Base-by-base conservation (phyloP, 2,329 filamentous ascomycete genomes). In the Penicillium sp. region DNA sequence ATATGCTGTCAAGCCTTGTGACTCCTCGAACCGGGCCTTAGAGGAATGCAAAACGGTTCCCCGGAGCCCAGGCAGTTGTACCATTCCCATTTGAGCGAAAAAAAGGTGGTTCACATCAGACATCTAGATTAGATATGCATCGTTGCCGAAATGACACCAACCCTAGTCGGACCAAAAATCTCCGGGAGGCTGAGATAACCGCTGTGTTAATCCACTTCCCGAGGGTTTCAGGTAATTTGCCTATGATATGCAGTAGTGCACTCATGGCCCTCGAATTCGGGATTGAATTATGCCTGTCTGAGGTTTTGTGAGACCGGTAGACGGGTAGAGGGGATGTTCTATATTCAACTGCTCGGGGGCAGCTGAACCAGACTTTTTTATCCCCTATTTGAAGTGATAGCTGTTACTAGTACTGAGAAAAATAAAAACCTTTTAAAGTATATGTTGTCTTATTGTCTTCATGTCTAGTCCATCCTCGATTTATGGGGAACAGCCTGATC, bases 91-190 rank as follows among this genome's bases (percentile, higher is more conserved):
- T 47, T 17, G 32, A 36, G 21, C 32, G 29, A 30, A 30, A n/a
- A 15, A 18, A 20, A 21, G 20, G 32, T 7, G 18, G 15, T 9
- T 44, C 36, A 52, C 43, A 52, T 41, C 30, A 42, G 27, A 46
- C 17, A 37, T 44, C 26, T 10, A 50, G 32, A 24, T 27, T 41
- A 44, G 39, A 47, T 34, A 54, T 49, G 51, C 52, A 39, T 53
- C 29, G 42, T 49, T 52, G 30, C 52, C 52, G 52, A 52, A 58
- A 52, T 54, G 43, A 46, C 41, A 21, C 49, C 46, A 56, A 53
- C 51, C 60, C 58, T 61, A 56, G 59, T 48, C 57, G 49, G 43
- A 46, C 41, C 42, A 45, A 29, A 55, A 63, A 58, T 59, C 48
- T 18, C 43, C 51, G 51, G 45, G 34, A 39, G 36, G 37, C 48